phyloP scores from a whole-genome alignment of 805 yeast species.

The Metschnikowia drakensbergensis region DNA sequence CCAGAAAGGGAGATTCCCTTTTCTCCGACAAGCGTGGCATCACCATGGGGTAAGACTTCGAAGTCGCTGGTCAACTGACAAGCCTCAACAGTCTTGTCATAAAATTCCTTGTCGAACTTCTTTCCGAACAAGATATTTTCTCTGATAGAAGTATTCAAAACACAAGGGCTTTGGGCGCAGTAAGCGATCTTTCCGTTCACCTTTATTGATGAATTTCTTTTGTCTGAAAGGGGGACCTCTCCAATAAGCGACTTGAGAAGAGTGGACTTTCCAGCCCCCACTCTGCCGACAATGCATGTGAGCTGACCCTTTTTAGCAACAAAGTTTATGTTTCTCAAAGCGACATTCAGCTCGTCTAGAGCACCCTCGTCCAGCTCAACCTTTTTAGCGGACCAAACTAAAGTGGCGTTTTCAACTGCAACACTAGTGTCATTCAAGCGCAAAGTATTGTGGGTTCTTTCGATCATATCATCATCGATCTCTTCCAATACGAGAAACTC shows the following conservation, averaged over 20 bases:
- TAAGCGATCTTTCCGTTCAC: constrained; percentile 49
- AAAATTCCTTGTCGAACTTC: constrained; percentile 39
- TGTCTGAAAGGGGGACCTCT: constrained; percentile 29
- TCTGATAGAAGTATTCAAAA: constrained; percentile 47
- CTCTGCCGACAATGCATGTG: constrained; percentile 61
- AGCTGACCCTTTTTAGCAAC: constrained; percentile 50
- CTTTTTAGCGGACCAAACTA: constrained; percentile 43
- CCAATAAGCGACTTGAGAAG: constrained; percentile 54
- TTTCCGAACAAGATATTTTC: constrained; percentile 52
- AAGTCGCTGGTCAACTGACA: constrained; percentile 50
- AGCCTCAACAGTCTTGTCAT: constrained; percentile 42
- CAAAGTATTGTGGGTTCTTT: constrained; percentile 17
- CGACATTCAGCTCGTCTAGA: constrained; percentile 41
- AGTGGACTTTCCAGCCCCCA: constrained; percentile 67
- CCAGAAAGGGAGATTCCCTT: constrained; percentile 60
- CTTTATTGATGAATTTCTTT: constrained; percentile 9
- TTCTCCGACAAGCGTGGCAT: constrained; percentile 54
- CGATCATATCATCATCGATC: constrained; percentile 24
- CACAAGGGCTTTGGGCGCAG: constrained; percentile 59
- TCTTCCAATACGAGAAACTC: constrained; percentile 34
- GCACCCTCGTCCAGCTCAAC: constrained; percentile 16
- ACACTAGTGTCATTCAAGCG: constrained; percentile 30
- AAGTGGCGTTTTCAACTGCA: constrained; percentile 46
- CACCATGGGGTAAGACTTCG: constrained; percentile 48
- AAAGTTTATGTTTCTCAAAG: constrained; percentile 48